Conservation (phyloP, 139 green algal genomes). For the Pseudopediastrum boryanum region DNA sequence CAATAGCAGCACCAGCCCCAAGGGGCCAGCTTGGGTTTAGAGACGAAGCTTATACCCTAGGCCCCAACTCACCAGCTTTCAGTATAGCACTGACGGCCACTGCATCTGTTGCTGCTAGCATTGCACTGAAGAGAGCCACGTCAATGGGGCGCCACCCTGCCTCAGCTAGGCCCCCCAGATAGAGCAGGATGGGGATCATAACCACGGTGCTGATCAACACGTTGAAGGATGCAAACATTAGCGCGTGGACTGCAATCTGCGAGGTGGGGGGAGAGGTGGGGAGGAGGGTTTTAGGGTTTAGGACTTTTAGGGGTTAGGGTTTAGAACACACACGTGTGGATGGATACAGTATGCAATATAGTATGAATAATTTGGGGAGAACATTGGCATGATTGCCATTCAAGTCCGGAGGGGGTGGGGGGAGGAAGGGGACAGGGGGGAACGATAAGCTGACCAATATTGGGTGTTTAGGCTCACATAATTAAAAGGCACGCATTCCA, state of each 20-base stretch:
- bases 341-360: no score
- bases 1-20: background rate
- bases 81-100: slow-evolving; percentile 64
- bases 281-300: background rate
- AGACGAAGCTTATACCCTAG: background rate
- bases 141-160: slow-evolving; percentile 63
- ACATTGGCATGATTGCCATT: no score
- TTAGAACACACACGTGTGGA: no score
- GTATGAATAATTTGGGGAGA: no score
- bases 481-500: no score
- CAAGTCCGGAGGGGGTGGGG: no score
- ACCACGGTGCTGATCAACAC: slow-evolving; percentile 55
- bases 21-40: background rate
- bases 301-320: no score
- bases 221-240: slow-evolving; percentile 62
- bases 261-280: background rate
- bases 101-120: slow-evolving; percentile 67
- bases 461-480: no score
- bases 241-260: slow-evolving; percentile 41
- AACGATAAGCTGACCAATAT: no score
- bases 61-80: slow-evolving; percentile 38
- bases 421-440: no score
- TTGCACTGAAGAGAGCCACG: slow-evolving; percentile 62
- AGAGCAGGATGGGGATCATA: slow-evolving; percentile 60
- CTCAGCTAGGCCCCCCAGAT: slow-evolving; percentile 41